Percentiles rank a stretch among this genome's conserved stretches.
phyloP scores from a whole-genome alignment of 2,329 filamentous ascomycete genomes.

The Coleophoma eucalyptorum region DNA sequence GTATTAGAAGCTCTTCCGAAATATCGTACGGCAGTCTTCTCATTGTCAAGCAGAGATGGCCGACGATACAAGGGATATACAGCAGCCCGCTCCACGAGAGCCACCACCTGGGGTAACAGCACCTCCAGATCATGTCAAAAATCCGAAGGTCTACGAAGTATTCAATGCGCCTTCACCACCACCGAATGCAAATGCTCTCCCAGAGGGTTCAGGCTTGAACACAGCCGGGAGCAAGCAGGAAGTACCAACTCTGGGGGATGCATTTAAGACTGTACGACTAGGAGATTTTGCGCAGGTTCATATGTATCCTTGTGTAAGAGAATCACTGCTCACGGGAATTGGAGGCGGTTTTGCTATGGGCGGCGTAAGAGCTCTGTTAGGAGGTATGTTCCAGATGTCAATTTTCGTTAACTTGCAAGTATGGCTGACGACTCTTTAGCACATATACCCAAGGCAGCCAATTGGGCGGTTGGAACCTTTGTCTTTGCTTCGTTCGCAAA shows the following conservation, averaged over 20 bases:
- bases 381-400: slow-evolving; percentile 50
- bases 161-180: slow-evolving; percentile 28
- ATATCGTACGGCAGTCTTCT: background rate
- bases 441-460: slow-evolving; percentile 63
- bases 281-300: slow-evolving; percentile 71
- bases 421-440: slow-evolving; percentile 31
- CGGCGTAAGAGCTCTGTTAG: slow-evolving; percentile 67
- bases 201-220: slow-evolving; percentile 27
- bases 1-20: too few species aligned
- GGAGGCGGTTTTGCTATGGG: slow-evolving; percentile 73
- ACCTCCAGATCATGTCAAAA: slow-evolving; percentile 29
- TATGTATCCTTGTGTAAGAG: slow-evolving; percentile 77
- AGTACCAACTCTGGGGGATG: slow-evolving; percentile 50
- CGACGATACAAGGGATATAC: slow-evolving; percentile 29
- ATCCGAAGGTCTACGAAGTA: slow-evolving; percentile 34
- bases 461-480: slow-evolving; percentile 83
- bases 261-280: slow-evolving; percentile 61
- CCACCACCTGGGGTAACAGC: slow-evolving; percentile 31
- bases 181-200: slow-evolving; percentile 25
- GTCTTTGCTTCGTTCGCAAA: slow-evolving; percentile 64
- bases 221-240: slow-evolving; percentile 22
- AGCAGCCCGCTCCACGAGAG: slow-evolving; percentile 17
- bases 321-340: slow-evolving; percentile 81
- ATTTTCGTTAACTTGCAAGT: too few species aligned
- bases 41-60: slow-evolving; percentile 21